phyloP scores from a whole-genome alignment of 2,329 filamentous ascomycete species.

The Knoxdaviesia proteae region DNA sequence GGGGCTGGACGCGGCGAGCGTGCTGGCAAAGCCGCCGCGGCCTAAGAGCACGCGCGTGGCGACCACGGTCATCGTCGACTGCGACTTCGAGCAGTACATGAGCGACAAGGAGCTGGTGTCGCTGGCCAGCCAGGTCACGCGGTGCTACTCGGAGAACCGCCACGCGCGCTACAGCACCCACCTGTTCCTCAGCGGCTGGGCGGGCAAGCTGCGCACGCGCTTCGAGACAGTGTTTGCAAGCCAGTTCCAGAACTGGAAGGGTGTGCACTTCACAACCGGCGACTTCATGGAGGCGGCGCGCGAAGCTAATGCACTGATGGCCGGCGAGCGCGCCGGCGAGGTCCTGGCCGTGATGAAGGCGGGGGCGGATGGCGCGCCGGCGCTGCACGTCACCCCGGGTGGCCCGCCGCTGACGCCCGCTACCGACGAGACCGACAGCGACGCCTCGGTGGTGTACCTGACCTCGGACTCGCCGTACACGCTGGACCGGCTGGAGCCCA shows the following conservation, averaged over 20 bases:
- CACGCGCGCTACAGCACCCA: constrained; percentile 46
- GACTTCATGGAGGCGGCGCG: constrained; percentile 53
- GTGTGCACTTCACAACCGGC: constrained; percentile 49
- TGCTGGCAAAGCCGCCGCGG: constrained; percentile 13
- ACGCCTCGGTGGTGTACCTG: constrained; percentile 51
- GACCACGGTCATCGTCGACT: constrained; percentile 70
- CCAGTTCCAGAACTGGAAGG: constrained; percentile 62
- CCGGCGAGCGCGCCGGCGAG: constrained; percentile 27
- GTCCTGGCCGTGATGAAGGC: constrained; percentile 36
- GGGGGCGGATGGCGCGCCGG: constrained; percentile 8
- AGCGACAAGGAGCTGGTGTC: constrained; percentile 67
- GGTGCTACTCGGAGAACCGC: constrained; percentile 76
- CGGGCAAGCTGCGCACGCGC: constrained; percentile 51
- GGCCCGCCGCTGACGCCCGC: constrained; percentile 13
- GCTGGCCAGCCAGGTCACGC: constrained; percentile 62
- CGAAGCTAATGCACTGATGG: constrained; percentile 49
- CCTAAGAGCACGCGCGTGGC: constrained; percentile 36
- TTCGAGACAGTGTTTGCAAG: constrained; percentile 57
- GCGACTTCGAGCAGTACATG: constrained; percentile 84
- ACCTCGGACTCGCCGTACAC: constrained; percentile 80
- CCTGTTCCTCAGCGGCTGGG: constrained; percentile 59
- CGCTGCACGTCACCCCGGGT: constrained; percentile 2
- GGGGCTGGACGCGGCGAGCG: constrained; percentile 18
- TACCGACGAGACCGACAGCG: constrained; percentile 14
- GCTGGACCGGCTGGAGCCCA: constrained; percentile 62